Conservation (phyloP, 169 alveolate species). For the Plasmodium gonderi region DNA sequence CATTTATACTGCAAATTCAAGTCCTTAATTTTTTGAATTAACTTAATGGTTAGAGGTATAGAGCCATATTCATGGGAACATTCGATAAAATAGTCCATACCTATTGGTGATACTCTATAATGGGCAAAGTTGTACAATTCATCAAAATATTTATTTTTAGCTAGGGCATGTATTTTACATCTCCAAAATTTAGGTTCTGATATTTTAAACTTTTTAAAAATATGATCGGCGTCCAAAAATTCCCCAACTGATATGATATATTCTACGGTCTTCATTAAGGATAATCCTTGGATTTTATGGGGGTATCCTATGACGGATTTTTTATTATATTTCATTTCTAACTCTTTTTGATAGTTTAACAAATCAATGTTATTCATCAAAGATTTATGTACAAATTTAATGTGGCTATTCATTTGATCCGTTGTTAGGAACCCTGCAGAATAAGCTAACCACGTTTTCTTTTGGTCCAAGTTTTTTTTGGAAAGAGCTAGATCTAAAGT, state of each 20-base stretch:
- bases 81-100: constrained; percentile 78
- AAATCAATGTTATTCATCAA: constrained; percentile 49
- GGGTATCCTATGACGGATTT: constrained; percentile 75
- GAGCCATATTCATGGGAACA: constrained; percentile 55
- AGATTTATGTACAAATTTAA: constrained; percentile 44
- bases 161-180: constrained; percentile 75
- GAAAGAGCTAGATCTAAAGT: constrained; percentile 56
- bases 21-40: constrained; percentile 69
- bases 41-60: constrained; percentile 23
- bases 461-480: constrained; percentile 35
- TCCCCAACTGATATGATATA: constrained; percentile 70
- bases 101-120: constrained; percentile 78
- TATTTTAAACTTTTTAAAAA: constrained; percentile 74
- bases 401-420: constrained; percentile 61
- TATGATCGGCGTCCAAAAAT: constrained; percentile 75
- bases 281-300: constrained; percentile 74
- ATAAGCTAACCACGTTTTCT: constrained; percentile 66
- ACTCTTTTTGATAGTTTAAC: constrained; percentile 56
- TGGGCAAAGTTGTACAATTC: constrained; percentile 77
- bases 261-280: constrained; percentile 76
- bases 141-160: constrained; percentile 76
- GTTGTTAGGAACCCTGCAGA: constrained; percentile 64
- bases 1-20: constrained; percentile 41
- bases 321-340: constrained; percentile 76
- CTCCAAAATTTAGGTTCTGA: constrained; percentile 80